These are phyloP conservation scores for Achaetomiella virescens DNA, from an alignment of 495 filamentous ascomycete genomes.

Conservation along the genomic window DNA sequence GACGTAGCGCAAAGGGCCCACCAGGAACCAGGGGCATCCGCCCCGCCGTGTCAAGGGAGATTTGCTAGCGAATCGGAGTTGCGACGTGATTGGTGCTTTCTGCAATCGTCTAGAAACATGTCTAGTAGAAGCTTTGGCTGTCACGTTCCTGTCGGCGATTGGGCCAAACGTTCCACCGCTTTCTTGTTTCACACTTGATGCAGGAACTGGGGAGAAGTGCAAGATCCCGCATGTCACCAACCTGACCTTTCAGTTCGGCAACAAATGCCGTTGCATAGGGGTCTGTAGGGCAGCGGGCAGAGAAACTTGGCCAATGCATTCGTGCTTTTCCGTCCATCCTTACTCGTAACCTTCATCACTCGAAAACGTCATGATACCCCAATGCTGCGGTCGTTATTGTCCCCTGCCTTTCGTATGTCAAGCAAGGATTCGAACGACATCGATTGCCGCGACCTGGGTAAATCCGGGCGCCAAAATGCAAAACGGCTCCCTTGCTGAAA, in stretches of 20 bases:
- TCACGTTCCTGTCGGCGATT: slow-evolving; percentile 1
- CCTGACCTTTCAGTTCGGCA: no score
- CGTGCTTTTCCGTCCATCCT: no score
- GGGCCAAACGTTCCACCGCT: neutral
- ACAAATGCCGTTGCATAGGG: neutral
- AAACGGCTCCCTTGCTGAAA: no score
- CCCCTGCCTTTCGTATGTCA: no score
- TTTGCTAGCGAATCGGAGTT: slow-evolving; percentile 11
- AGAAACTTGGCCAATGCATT: no score
- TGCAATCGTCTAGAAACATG: neutral
- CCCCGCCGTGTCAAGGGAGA: slow-evolving; percentile 26
- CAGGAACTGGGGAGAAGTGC: neutral
- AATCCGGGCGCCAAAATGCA: no score
- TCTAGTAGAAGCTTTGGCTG: neutral
- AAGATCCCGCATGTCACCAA: neutral
- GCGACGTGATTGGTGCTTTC: slow-evolving; percentile 11
- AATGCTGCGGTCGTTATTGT: no score
- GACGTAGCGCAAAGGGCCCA: slow-evolving; percentile 14
- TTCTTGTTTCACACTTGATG: slow-evolving; percentile 4
- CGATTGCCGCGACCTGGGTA: no score
- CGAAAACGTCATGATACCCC: no score
- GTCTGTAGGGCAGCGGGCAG: neutral
- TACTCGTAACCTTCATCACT: no score
- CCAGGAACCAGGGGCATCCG: neutral
- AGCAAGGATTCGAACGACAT: no score